Evolutionary conservation across 331 rosid species (phyloP).

Genomic region (Stylosanthes scabra): DNA sequence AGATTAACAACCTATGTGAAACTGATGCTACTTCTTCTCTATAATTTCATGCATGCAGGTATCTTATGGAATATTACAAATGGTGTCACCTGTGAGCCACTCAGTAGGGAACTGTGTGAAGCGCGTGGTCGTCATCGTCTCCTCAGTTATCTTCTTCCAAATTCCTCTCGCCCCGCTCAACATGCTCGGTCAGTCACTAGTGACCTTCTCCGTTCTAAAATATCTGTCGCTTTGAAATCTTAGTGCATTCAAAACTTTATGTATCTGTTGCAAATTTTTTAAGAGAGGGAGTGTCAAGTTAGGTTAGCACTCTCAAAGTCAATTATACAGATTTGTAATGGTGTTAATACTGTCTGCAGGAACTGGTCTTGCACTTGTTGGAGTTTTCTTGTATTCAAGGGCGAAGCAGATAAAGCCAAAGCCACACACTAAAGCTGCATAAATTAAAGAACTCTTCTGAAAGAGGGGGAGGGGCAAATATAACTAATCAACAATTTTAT

Average conservation of each 20-base stretch:
- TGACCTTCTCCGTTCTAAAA: no score
- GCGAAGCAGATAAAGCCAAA: slow-evolving; percentile 57
- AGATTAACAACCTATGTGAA: not conserved
- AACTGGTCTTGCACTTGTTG: slow-evolving; percentile 72
- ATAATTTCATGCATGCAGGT: slow-evolving; percentile 52
- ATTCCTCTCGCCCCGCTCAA: slow-evolving; percentile 61
- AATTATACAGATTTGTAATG: no score
- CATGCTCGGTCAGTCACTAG: slow-evolving; percentile 56
- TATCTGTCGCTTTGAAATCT: no score
- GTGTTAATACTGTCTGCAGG: slow-evolving; percentile 62
- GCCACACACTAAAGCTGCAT: slow-evolving; percentile 45
- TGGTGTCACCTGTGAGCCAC: slow-evolving; percentile 82
- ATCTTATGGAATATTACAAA: slow-evolving; percentile 72
- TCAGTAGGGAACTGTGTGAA: slow-evolving; percentile 86
- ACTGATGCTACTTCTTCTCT: not conserved
- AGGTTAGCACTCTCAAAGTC: no score
- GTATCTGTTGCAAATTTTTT: no score
- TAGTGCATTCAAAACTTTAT: no score
- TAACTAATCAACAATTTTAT: not conserved
- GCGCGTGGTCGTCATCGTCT: slow-evolving; percentile 78
- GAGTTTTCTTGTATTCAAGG: slow-evolving; percentile 78
- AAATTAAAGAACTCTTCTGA: slow-evolving; percentile 16
- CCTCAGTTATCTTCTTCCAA: slow-evolving; percentile 83
- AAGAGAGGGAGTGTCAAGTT: no score
- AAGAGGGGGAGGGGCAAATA: not conserved